Percentiles rank a stretch among this genome's conserved stretches.
These are phyloP conservation scores for Raphanus raphanistrum DNA, from an alignment of 345 rosid species.

Conservation along the genomic window DNA sequence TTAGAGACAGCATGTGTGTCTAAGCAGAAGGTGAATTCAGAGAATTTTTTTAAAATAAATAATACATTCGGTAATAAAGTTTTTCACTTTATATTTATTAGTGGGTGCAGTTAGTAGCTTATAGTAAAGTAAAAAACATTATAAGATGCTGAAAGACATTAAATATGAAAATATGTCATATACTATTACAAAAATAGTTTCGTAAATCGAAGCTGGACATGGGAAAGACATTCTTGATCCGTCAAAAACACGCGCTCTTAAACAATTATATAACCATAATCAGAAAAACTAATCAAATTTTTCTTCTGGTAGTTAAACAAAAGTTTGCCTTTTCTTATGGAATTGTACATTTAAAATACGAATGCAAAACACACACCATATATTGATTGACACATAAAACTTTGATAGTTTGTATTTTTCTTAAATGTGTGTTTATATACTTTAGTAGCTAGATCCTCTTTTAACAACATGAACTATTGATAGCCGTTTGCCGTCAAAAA, in stretches of 20 bases:
- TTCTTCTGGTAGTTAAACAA: neutral
- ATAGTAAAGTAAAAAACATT: neutral
- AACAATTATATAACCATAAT: neutral
- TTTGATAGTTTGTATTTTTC: neutral
- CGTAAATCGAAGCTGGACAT: neutral
- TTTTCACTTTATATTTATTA: neutral
- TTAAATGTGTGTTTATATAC: neutral
- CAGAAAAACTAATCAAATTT: neutral
- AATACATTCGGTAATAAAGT: slow-evolving; percentile 20
- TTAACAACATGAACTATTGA: neutral
- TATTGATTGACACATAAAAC: neutral
- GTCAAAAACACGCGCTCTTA: slow-evolving; percentile 40
- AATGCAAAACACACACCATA: slow-evolving; percentile 33
- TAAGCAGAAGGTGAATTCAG: slow-evolving; percentile 24
- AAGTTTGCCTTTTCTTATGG: neutral
- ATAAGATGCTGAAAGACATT: neutral
- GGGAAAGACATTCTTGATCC: slow-evolving; percentile 45
- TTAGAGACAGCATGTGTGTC: slow-evolving; percentile 32
- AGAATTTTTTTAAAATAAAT: neutral
- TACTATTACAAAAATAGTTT: neutral
- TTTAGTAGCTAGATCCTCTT: neutral
- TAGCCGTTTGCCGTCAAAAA: neutral
- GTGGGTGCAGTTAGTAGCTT: slow-evolving; percentile 4
- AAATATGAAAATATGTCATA: neutral
- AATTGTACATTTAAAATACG: neutral